Evolutionary conservation across 163 green algal species (phyloP).

Genomic region (Scenedesmus sp.): DNA sequence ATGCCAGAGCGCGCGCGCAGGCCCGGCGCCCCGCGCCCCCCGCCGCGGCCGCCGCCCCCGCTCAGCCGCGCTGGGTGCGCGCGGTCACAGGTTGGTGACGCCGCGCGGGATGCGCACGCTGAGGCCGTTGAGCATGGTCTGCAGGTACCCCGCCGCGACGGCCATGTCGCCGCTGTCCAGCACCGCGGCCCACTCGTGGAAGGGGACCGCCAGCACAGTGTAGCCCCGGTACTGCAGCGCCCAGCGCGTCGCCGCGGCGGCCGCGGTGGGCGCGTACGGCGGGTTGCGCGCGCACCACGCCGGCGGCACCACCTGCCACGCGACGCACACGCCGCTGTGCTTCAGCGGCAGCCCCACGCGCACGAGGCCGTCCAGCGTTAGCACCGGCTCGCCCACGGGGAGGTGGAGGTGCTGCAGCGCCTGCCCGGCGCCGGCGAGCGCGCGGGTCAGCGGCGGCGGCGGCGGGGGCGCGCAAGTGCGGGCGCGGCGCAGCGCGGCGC

Average conservation of each 20-base stretch:
- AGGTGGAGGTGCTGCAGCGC: constrained; percentile 24
- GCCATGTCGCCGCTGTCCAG: constrained; percentile 6
- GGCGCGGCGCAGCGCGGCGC: no score
- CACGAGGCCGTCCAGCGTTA: constrained; percentile 36
- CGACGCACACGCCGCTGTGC: constrained; percentile 22
- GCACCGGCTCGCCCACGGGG: constrained; percentile 10
- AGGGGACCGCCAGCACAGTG: constrained; percentile 37
- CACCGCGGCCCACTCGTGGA: constrained; percentile 37
- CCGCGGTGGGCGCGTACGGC: constrained; percentile 16
- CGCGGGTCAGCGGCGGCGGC: constrained; percentile 15
- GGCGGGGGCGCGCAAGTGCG: background rate
- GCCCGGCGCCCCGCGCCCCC: no score
- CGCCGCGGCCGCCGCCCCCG: no score
- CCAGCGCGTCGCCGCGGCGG: background rate
- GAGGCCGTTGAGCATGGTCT: constrained; percentile 22
- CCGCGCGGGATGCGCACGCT: background rate
- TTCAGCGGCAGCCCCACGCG: constrained; percentile 35
- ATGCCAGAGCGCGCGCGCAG: no score
- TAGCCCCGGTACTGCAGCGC: constrained; percentile 43
- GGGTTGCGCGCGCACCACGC: constrained; percentile 28
- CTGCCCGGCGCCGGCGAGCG: constrained; percentile 17
- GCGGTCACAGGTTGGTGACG: no score
- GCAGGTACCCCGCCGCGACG: constrained; percentile 34
- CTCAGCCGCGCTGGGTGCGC: no score
- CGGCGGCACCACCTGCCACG: constrained; percentile 34